These are phyloP conservation scores for Alopecurus myosuroides DNA, from an alignment of 176 grass and related monocot genomes.

Conservation along the genomic window DNA sequence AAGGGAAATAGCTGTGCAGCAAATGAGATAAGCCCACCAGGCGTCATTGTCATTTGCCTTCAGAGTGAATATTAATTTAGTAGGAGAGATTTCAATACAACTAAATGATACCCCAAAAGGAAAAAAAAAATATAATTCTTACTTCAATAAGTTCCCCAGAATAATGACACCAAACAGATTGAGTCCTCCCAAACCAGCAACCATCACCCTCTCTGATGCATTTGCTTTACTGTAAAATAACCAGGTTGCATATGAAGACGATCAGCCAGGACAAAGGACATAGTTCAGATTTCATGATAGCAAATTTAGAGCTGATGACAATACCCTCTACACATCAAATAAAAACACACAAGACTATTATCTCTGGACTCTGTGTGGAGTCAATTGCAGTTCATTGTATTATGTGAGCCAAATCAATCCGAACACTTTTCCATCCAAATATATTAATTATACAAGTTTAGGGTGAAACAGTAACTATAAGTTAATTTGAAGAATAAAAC, in stretches of 20 bases:
- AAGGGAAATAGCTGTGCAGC: slow-evolving; percentile 74
- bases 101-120: background rate
- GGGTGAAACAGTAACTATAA: background rate
- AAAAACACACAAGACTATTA: slow-evolving; percentile 5
- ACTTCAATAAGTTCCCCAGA: slow-evolving; percentile 88
- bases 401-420: background rate
- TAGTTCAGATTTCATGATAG: slow-evolving; percentile 12
- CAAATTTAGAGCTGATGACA: background rate
- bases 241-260: background rate
- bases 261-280: background rate
- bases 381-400: background rate
- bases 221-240: slow-evolving; percentile 75
- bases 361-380: background rate
- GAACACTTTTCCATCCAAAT: background rate
- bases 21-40: slow-evolving; percentile 77
- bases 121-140: slow-evolving; percentile 38
- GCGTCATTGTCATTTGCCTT: slow-evolving; percentile 79
- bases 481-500: background rate
- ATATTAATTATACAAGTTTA: background rate
- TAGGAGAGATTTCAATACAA: slow-evolving; percentile 12
- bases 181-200: slow-evolving; percentile 87
- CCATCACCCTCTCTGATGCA: slow-evolving; percentile 82
- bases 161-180: slow-evolving; percentile 94
- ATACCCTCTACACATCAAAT: background rate
- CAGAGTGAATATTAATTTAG: slow-evolving; percentile 35